phyloP scores from a whole-genome alignment of 148 eudicot species.

The Chenopodium quinoa region DNA sequence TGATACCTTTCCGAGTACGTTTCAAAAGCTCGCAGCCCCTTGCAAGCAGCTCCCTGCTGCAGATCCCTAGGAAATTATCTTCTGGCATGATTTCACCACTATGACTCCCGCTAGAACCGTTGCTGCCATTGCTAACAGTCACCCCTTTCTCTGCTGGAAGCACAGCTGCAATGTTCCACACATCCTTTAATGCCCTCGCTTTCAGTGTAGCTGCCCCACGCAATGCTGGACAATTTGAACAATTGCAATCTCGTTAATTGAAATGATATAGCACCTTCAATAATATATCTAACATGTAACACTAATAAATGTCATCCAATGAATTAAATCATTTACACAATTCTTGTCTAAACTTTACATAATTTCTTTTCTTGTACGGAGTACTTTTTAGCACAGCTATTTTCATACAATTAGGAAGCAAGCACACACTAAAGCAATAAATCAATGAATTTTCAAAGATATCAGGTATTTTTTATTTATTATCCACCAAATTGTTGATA shows the following conservation, averaged over 20 bases:
- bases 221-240: conserved; percentile 41
- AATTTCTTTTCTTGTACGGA: neutral
- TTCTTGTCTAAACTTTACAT: neutral
- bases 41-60: conserved; percentile 72
- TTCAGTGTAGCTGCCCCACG: conserved; percentile 90
- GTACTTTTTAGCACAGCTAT: neutral
- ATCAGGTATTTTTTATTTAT: neutral
- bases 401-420: neutral
- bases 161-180: conserved; percentile 89
- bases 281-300: neutral
- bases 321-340: neutral
- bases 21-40: conserved; percentile 81
- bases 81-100: conserved; percentile 77
- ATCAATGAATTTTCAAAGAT: no score
- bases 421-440: neutral
- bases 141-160: conserved; percentile 73
- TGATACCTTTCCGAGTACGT: conserved; percentile 80
- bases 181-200: conserved; percentile 92
- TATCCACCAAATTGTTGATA: neutral
- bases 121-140: conserved; percentile 38
- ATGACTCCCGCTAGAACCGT: conserved; percentile 61
- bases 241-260: neutral
- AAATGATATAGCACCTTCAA: neutral
- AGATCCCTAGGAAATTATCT: conserved; percentile 80
- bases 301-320: neutral